Base-by-base conservation (phyloP, 768 basidiomycete species). In the Lanmaoa rubissima region DNA sequence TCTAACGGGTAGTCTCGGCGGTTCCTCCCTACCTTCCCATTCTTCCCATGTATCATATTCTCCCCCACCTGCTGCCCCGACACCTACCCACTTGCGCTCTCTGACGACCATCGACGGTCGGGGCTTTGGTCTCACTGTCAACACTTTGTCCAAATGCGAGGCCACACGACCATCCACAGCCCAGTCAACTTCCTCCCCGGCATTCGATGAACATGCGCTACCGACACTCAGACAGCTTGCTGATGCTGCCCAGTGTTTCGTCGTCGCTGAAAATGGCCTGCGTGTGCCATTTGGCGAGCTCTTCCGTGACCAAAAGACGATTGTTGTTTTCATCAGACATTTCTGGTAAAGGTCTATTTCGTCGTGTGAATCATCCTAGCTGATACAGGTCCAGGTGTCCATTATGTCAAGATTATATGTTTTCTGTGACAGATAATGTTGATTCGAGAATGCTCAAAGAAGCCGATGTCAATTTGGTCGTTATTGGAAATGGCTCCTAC, bases 301-400 rank as follows among this genome's bases (percentile, higher is more conserved):
- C 40, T 86, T 87, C 64, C 76, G 65, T 45, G 68, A 76, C 12
- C 75, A 77, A 59, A 80, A 76, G 67, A 88, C 87, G 1, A 79
- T 94, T 59, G 84, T 93, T 51, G 73, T 94, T 41, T 96, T 96
- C 75, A 87, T 97, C 60, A 79, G 94, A 42, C 90, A 93, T 71
- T 94, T 94, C 73, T 90, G 86, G 89, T 82, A 48, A 24, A 55
- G 69, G 61, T 24, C 11, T 42, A 47, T 42, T 39, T 21, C 47
- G 26, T 51, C 52, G 45, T 54, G 47, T 34, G 55, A 56, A 57
- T 12, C 16, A 49, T 14, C 17, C 19, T 46, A n/a, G 28, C 44
- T 62, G 47, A 60, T 50, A 51, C 24, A n/a, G 0, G 6, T 44
- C 5, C 41, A 82, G 84, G 81, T 94, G 92, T 66, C 87, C 90